phyloP scores from a whole-genome alignment of 345 rosid species.

The Aurinia saxatilis region DNA sequence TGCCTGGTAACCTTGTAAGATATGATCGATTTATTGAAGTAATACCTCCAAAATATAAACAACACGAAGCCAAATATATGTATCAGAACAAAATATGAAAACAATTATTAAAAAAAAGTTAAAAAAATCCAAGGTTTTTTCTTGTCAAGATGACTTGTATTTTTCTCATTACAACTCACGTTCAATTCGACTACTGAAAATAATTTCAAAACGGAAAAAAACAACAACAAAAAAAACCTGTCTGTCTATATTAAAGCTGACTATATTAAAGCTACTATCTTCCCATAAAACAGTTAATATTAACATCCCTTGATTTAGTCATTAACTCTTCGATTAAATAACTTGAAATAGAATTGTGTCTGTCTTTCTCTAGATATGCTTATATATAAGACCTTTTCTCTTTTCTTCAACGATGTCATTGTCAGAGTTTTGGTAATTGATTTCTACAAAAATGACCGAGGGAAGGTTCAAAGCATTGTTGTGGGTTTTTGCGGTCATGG shows the following conservation, averaged over 20 bases:
- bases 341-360: constrained; percentile 20
- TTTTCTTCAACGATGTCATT: not conserved
- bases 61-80: not conserved
- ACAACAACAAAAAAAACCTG: too few species aligned
- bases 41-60: not conserved
- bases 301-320: not conserved
- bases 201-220: not conserved
- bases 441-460: not conserved
- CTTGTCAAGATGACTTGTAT: too few species aligned
- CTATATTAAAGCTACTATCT: not conserved
- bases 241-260: not conserved
- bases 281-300: not conserved
- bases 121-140: too few species aligned
- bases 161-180: too few species aligned
- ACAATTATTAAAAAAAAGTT: not conserved
- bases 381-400: not conserved
- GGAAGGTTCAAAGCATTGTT: constrained; percentile 6
- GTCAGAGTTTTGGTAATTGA: not conserved
- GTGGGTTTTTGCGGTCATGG: not conserved
- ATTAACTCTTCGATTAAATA: not conserved
- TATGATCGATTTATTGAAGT: not conserved
- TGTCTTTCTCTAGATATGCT: not conserved
- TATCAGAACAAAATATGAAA: not conserved
- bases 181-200: not conserved
- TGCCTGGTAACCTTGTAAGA: not conserved